phyloP scores from a whole-genome alignment of 2,329 filamentous ascomycete species.

The Apiospora phragmitis region DNA sequence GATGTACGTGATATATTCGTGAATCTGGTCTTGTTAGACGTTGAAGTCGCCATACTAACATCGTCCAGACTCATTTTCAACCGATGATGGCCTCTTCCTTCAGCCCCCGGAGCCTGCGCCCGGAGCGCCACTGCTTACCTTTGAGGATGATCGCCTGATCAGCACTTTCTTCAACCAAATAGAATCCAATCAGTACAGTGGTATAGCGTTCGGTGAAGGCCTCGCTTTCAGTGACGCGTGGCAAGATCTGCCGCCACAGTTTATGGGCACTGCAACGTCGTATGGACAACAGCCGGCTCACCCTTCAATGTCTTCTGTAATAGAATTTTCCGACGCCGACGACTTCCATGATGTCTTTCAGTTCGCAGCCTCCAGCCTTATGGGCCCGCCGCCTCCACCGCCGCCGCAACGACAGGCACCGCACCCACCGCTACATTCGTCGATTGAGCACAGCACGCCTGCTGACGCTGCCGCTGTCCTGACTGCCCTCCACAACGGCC shows the following conservation, averaged over 20 bases:
- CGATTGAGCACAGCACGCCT: constrained; percentile 26
- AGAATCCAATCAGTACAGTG: constrained; percentile 49
- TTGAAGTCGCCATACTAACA: constrained; percentile 13
- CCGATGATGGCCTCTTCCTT: constrained; percentile 35
- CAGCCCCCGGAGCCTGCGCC: constrained; percentile 63
- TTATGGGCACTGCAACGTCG: constrained; percentile 66
- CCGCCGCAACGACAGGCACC: constrained; percentile 18
- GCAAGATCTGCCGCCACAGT: constrained; percentile 62
- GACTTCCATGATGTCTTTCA: constrained; percentile 29
- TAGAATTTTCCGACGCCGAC: constrained; percentile 25
- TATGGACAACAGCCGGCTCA: constrained; percentile 53
- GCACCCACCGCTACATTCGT: constrained; percentile 19
- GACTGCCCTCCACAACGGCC: constrained; percentile 29
- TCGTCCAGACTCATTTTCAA: constrained; percentile 15
- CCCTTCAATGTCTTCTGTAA: constrained; percentile 27
- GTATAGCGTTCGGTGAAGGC: constrained; percentile 52
- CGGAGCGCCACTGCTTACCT: constrained; percentile 65
- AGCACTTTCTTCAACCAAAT: constrained; percentile 59
- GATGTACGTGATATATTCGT: constrained; percentile 53
- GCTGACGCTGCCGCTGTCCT: constrained; percentile 30
- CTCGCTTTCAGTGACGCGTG: constrained; percentile 52
- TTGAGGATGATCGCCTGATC: constrained; percentile 60
- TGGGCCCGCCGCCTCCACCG: constrained; percentile 33
- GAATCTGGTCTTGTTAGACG: constrained; percentile 21
- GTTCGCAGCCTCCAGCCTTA: constrained; percentile 23